Evolutionary conservation across 2,329 filamentous ascomycete genomes (phyloP).

Genomic region (Pyricularia sp.): DNA sequence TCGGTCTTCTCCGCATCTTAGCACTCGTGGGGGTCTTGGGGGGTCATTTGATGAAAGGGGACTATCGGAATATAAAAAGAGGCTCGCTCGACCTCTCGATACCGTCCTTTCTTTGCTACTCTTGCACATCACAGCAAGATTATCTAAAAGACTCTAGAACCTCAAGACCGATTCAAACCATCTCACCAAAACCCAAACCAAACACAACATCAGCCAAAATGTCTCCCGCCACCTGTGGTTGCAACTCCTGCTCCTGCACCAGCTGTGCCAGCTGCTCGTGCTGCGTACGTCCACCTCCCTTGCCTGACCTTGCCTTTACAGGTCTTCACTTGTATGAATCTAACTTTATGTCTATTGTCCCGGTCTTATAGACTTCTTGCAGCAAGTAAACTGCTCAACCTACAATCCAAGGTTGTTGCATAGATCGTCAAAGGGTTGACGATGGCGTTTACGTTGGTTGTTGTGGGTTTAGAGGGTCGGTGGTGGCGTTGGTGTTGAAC

Average conservation of each 20-base stretch:
- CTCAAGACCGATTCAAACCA: neutral
- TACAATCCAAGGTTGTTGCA: neutral
- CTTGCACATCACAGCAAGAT: neutral
- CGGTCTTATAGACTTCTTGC: neutral
- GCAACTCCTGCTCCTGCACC: constrained; percentile 6
- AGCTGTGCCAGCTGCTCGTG: constrained; percentile 6
- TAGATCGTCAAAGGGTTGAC: neutral
- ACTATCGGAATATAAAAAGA: neutral
- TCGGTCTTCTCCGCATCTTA: neutral
- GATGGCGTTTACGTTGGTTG: neutral
- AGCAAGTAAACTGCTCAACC: neutral
- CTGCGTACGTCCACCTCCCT: constrained; percentile 3
- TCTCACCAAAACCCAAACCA: neutral
- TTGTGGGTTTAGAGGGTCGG: neutral
- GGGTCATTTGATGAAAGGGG: neutral
- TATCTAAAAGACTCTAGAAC: neutral
- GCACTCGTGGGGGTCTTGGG: neutral
- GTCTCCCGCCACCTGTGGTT: constrained; percentile 6
- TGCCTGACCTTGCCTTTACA: no score
- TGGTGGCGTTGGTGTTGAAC: neutral
- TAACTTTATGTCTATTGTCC: neutral
- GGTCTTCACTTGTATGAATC: neutral
- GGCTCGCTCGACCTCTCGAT: neutral
- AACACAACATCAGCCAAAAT: neutral
- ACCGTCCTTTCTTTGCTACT: neutral